phyloP scores from a whole-genome alignment of 1,284 basidiomycete species.

The Ceratobasidium sp. region DNA sequence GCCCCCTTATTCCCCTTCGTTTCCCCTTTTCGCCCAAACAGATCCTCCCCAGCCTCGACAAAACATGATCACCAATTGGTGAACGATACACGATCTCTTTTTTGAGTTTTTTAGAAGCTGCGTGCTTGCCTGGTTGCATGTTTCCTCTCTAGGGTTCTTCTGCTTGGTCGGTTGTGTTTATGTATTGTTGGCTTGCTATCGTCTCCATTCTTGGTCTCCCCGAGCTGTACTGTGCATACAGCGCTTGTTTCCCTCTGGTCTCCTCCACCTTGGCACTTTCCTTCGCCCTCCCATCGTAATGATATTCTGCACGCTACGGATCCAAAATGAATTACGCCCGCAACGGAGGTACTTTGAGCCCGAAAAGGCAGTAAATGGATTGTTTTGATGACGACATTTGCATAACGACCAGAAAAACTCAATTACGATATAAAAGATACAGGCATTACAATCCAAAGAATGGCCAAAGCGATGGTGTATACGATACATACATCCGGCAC shows the following conservation, averaged over 20 bases:
- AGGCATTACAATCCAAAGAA: constrained; percentile 1
- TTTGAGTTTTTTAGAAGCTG: not conserved
- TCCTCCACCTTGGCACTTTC: no score
- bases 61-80: constrained; percentile 25
- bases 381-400: no score
- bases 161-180: constrained; percentile 10
- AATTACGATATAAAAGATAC: constrained; percentile 14
- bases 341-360: no score
- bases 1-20: not conserved
- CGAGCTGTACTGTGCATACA: no score
- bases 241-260: no score
- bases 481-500: constrained; percentile 25
- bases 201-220: not conserved
- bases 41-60: constrained; percentile 16
- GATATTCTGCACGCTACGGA: not conserved
- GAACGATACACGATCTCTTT: not conserved
- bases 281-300: no score
- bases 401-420: no score
- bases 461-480: constrained; percentile 8
- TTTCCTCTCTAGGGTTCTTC: constrained; percentile 2
- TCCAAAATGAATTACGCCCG: not conserved
- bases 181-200: constrained; percentile 20
- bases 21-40: not conserved
- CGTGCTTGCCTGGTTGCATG: constrained; percentile 29
- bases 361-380: no score